phyloP scores from a whole-genome alignment of 805 yeast genomes.

The Saturnispora bothae region DNA sequence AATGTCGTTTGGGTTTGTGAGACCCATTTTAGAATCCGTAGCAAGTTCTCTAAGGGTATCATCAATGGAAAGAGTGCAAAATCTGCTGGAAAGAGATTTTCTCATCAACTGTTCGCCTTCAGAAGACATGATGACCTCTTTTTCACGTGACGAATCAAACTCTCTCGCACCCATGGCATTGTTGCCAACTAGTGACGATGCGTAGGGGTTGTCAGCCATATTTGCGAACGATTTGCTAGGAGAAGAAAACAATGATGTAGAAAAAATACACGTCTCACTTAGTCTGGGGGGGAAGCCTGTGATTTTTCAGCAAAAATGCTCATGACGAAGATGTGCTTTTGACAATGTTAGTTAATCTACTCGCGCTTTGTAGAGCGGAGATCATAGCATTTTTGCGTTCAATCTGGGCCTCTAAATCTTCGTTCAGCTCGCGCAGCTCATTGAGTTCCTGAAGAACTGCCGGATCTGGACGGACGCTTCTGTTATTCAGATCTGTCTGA shows the following conservation, averaged over 20 bases:
- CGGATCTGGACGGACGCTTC: no score
- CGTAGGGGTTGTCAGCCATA: slow-evolving; percentile 14
- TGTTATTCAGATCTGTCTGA: no score
- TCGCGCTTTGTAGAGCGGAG: slow-evolving; percentile 37
- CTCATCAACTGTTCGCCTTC: slow-evolving; percentile 14
- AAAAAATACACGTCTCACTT: background rate
- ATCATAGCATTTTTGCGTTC: slow-evolving; percentile 73
- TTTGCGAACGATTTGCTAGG: background rate
- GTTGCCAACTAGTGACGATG: slow-evolving; percentile 8
- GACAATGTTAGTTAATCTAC: background rate
- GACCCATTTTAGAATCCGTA: slow-evolving; percentile 52
- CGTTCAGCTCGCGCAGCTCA: slow-evolving; percentile 56
- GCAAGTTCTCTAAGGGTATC: slow-evolving; percentile 53
- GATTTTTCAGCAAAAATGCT: no score
- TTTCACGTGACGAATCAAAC: slow-evolving; percentile 10
- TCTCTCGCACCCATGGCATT: slow-evolving; percentile 9
- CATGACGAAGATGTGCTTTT: background rate
- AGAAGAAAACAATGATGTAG: background rate
- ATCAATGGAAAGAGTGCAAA: slow-evolving; percentile 49
- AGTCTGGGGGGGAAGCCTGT: no score
- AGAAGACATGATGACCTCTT: slow-evolving; percentile 10
- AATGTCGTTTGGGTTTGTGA: slow-evolving; percentile 61
- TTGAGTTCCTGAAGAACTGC: background rate
- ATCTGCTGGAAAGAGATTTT: slow-evolving; percentile 40
- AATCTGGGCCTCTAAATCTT: slow-evolving; percentile 49